A percentile compares a stretch with the other conserved stretches of the same genome.
phyloP scores from a whole-genome alignment of 352 stramenopile species.

The Albugo candida region DNA sequence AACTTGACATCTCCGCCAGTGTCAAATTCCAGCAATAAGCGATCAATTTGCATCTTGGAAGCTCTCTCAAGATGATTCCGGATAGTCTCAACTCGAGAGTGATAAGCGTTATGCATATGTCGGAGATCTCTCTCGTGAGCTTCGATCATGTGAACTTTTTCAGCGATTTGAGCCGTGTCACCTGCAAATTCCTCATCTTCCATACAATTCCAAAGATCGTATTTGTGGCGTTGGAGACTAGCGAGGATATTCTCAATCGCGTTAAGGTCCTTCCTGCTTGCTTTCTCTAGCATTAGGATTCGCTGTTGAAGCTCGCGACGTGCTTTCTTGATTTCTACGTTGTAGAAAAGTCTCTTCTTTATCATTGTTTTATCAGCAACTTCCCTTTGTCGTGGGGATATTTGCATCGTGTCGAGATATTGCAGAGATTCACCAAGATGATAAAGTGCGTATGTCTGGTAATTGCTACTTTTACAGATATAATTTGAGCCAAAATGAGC shows the following conservation, averaged over 20 bases:
- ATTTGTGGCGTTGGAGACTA: conserved; percentile 27
- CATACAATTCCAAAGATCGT: conserved; percentile 18
- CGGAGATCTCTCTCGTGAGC: conserved; percentile 50
- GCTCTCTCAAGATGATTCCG: conserved; percentile 19
- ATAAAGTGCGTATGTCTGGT: conserved; percentile 82
- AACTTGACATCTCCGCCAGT: conserved; percentile 83
- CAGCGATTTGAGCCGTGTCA: not conserved
- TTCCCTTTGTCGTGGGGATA: conserved; percentile 65
- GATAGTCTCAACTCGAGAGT: conserved; percentile 4
- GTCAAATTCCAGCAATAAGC: conserved; percentile 76
- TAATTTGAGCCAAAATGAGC: conserved; percentile 82
- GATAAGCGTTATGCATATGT: not conserved
- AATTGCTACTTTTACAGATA: conserved; percentile 83
- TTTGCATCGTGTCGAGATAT: conserved; percentile 52
- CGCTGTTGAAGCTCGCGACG: conserved; percentile 52
- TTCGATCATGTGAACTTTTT: not conserved
- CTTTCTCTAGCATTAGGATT: conserved; percentile 23
- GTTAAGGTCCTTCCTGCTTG: conserved; percentile 24
- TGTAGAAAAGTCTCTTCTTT: conserved; percentile 93
- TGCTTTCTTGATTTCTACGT: conserved; percentile 84
- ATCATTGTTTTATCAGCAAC: conserved; percentile 82
- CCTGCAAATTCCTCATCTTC: conserved; percentile 16
- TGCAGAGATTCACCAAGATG: conserved; percentile 39
- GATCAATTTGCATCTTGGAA: conserved; percentile 54
- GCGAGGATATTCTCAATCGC: conserved; percentile 26